Percentiles rank a stretch among this genome's conserved stretches.
Evolutionary conservation across 2,329 filamentous ascomycete species (phyloP).

Genomic region (Trichoderma cornu-damae): DNA sequence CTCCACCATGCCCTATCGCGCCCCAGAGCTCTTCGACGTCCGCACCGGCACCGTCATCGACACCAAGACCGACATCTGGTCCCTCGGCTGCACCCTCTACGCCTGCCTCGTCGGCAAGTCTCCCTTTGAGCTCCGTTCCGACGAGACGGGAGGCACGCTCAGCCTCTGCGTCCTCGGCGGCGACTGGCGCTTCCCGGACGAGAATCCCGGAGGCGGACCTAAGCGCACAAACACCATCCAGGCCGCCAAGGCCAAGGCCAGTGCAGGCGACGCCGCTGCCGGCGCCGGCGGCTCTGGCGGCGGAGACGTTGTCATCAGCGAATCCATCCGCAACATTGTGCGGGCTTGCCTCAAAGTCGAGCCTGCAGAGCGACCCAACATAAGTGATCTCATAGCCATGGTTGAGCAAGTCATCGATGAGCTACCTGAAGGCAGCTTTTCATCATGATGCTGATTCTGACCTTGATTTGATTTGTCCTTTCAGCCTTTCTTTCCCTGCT

Average conservation of each 20-base stretch:
- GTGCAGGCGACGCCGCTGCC: conserved; percentile 27
- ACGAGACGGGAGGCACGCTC: conserved; percentile 91
- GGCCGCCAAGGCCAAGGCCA: conserved; percentile 29
- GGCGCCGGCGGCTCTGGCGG: conserved; percentile 20
- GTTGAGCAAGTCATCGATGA: conserved; percentile 67
- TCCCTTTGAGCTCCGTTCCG: conserved; percentile 90
- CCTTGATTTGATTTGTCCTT: neutral
- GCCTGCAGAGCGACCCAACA: conserved; percentile 78
- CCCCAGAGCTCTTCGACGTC: conserved; percentile 95
- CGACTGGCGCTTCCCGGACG: conserved; percentile 95
- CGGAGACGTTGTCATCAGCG: conserved; percentile 58
- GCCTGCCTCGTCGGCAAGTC: conserved; percentile 95
- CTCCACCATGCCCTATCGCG: conserved; percentile 97
- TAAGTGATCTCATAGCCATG: conserved; percentile 74
- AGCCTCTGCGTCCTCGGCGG: conserved; percentile 89
- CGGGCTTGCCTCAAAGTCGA: conserved; percentile 82
- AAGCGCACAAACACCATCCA: conserved; percentile 42
- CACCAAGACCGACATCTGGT: conserved; percentile 98
- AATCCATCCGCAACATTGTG: conserved; percentile 80
- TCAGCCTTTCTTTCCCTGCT: neutral
- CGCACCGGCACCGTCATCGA: conserved; percentile 89
- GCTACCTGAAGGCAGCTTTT: conserved; percentile 43
- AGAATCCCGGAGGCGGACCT: conserved; percentile 54
- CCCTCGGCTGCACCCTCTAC: conserved; percentile 93
- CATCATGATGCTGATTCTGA: conserved; percentile 21